These are phyloP conservation scores for Arachnomyces sp. DNA, from an alignment of 2,329 filamentous ascomycete species.

Conservation along the genomic window DNA sequence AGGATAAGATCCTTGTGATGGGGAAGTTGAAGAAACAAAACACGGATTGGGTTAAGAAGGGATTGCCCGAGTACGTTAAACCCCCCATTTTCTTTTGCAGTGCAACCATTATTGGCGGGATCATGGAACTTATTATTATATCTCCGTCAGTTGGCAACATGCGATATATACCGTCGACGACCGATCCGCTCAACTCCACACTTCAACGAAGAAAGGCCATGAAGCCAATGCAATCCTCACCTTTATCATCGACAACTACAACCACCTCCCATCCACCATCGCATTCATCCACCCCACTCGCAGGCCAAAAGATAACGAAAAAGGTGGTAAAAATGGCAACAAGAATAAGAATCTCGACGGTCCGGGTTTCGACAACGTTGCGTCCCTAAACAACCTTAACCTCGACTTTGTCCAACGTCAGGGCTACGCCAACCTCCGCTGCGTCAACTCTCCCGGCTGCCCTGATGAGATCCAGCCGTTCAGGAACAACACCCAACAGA, in stretches of 20 bases:
- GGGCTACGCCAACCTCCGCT: slow-evolving; percentile 51
- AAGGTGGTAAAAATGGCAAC: too few species aligned
- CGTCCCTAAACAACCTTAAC: slow-evolving; percentile 38
- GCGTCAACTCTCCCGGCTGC: slow-evolving; percentile 47
- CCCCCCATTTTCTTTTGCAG: background rate
- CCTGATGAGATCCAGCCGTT: slow-evolving; percentile 20
- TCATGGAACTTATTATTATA: slow-evolving; percentile 1
- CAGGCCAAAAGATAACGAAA: too few species aligned
- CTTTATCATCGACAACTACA: slow-evolving; percentile 43
- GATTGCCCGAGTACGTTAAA: slow-evolving; percentile 37
- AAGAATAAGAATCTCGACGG: background rate
- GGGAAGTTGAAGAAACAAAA: slow-evolving; percentile 37
- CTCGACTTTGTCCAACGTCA: slow-evolving; percentile 38
- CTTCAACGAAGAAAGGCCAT: slow-evolving; percentile 22
- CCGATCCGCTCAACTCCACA: background rate
- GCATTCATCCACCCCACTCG: slow-evolving; percentile 40
- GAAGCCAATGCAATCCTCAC: slow-evolving; percentile 44
- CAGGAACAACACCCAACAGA: slow-evolving; percentile 12
- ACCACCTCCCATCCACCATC: slow-evolving; percentile 30
- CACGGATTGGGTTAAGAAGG: slow-evolving; percentile 37
- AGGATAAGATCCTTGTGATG: slow-evolving; percentile 38
- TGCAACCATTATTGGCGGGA: background rate
- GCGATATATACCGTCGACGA: slow-evolving; percentile 39
- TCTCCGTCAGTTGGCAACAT: slow-evolving; percentile 33
- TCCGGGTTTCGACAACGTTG: slow-evolving; percentile 40